Evolutionary conservation across 306 rosid species (phyloP).

Genomic region (Lagenaria siceraria): DNA sequence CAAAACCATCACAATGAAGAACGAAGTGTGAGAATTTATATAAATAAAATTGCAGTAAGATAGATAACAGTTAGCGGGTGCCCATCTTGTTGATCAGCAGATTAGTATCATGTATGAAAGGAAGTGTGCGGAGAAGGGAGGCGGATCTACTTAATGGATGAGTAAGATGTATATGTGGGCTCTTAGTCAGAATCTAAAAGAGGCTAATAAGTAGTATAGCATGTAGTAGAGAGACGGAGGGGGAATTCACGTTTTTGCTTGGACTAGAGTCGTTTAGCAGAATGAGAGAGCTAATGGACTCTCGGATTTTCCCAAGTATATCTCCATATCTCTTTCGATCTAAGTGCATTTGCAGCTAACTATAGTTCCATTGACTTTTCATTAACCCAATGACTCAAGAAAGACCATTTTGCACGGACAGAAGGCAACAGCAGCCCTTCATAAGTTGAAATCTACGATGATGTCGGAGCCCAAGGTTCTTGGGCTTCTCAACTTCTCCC

Average conservation of each 20-base stretch:
- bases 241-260: not conserved
- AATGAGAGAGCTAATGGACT: not conserved
- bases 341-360: not conserved
- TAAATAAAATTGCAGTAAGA: not conserved
- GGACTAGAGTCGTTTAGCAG: not conserved
- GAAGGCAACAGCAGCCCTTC: too few relatives aligned
- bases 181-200: not conserved
- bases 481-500: too few relatives aligned
- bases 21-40: not conserved
- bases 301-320: not conserved
- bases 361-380: not conserved
- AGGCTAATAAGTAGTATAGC: not conserved
- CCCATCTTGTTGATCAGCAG: not conserved
- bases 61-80: not conserved
- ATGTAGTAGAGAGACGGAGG: not conserved
- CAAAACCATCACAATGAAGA: slow-evolving; percentile 1
- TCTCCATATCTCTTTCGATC: not conserved
- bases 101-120: not conserved
- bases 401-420: not conserved
- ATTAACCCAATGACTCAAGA: not conserved
- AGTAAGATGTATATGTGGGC: not conserved
- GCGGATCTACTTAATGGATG: not conserved
- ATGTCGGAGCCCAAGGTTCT: too few relatives aligned
- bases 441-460: too few relatives aligned
- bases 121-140: not conserved